phyloP scores from a whole-genome alignment of 139 green algal species.

The Picochlorum costavermella region DNA sequence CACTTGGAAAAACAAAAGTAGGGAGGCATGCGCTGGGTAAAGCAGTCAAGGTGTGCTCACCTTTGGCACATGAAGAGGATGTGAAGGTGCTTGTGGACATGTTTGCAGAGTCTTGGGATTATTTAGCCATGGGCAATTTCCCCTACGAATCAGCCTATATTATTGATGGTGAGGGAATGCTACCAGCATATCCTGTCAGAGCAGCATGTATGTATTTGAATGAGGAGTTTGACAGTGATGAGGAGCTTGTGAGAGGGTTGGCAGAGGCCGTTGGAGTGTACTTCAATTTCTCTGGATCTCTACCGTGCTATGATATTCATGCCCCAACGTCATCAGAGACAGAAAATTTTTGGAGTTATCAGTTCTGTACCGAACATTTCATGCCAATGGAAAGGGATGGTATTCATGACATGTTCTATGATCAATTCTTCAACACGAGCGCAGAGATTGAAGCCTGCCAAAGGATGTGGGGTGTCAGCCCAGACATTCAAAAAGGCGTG shows the following conservation, averaged over 20 bases:
- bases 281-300: constrained; percentile 63
- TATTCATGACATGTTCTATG: constrained; percentile 39
- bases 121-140: constrained; percentile 46
- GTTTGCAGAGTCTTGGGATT: constrained; percentile 30
- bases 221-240: constrained; percentile 1
- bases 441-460: constrained; percentile 32
- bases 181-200: constrained; percentile 53
- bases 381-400: constrained; percentile 37
- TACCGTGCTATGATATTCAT: constrained; percentile 50
- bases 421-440: constrained; percentile 26
- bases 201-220: constrained; percentile 40
- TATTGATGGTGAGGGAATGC: constrained; percentile 33
- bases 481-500: constrained; percentile 28
- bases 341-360: constrained; percentile 55
- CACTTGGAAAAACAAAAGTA: constrained; percentile 1
- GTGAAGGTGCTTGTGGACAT: constrained; percentile 32
- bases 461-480: constrained; percentile 55
- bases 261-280: constrained; percentile 48
- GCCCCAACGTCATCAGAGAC: constrained; percentile 37
- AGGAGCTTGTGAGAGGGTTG: constrained; percentile 38
- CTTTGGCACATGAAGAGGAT: constrained; percentile 18
- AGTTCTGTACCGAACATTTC: constrained; percentile 39
- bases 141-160: constrained; percentile 52
- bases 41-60: constrained; percentile 2
- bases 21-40: neutral